A percentile compares a stretch with the other conserved stretches of the same genome.
These are phyloP conservation scores for Gracilaria domingensis DNA, from an alignment of 23 red algal genomes.

Conservation along the genomic window DNA sequence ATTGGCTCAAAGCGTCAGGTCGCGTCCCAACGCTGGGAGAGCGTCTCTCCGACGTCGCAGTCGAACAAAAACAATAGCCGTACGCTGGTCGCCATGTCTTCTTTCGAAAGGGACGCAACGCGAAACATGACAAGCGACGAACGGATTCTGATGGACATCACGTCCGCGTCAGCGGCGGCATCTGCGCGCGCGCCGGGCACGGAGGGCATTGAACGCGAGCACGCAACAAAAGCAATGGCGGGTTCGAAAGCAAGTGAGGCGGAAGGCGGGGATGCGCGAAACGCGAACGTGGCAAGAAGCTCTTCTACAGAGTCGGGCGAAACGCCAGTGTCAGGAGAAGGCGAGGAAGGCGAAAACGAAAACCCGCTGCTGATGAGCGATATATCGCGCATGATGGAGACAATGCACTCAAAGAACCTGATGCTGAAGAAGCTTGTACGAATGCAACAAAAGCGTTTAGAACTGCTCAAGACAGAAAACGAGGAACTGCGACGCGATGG, in stretches of 20 bases:
- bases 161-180: background rate
- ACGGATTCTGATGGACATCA: background rate
- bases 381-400: slow-evolving; percentile 48
- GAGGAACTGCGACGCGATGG: slow-evolving; percentile 16
- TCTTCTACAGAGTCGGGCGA: background rate
- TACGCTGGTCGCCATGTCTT: background rate
- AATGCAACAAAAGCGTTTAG: slow-evolving; percentile 33
- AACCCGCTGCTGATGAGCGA: slow-evolving; percentile 49
- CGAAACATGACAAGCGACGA: background rate
- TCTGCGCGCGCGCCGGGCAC: background rate
- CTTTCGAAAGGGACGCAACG: background rate
- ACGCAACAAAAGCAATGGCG: background rate
- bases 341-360: background rate
- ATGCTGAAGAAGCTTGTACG: slow-evolving; percentile 43
- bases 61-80: too few species aligned
- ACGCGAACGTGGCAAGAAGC: background rate
- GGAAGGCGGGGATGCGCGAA: background rate
- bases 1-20: too few species aligned
- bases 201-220: background rate
- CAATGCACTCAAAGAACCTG: slow-evolving; percentile 67
- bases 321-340: background rate
- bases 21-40: too few species aligned
- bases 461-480: slow-evolving; percentile 7
- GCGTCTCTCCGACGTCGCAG: too few species aligned
- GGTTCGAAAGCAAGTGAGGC: background rate